Evolutionary conservation across 129 eudicot species (phyloP).

Genomic region (Silybum marianum): DNA sequence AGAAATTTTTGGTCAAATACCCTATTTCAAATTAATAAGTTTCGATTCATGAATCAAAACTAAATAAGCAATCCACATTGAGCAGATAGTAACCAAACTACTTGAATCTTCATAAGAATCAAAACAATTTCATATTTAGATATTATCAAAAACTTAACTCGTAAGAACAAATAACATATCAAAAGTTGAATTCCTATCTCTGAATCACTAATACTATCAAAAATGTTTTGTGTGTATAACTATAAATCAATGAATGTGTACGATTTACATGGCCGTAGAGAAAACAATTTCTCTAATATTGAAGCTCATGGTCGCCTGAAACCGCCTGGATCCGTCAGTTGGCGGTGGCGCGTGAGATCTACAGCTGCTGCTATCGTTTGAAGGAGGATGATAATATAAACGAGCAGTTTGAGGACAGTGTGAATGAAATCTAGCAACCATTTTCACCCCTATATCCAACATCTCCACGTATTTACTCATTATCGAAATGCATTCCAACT

Average conservation of each 20-base stretch:
- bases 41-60: too few relatives aligned
- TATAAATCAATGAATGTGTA: not conserved
- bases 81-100: too few relatives aligned
- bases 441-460: conserved; percentile 33
- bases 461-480: conserved; percentile 31
- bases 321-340: conserved; percentile 14
- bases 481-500: not conserved
- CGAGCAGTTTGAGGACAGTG: conserved; percentile 46
- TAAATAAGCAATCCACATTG: too few relatives aligned
- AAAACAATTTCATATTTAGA: too few relatives aligned
- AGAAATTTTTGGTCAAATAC: too few relatives aligned
- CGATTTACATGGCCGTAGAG: conserved; percentile 24
- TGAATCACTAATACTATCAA: too few relatives aligned
- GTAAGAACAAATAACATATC: too few relatives aligned
- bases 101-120: too few relatives aligned
- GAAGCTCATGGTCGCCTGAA: conserved; percentile 31
- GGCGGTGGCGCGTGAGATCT: conserved; percentile 23
- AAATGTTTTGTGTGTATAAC: too few relatives aligned
- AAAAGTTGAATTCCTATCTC: too few relatives aligned
- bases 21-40: too few relatives aligned
- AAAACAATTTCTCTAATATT: conserved; percentile 31
- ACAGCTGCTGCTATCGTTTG: not conserved
- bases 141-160: too few relatives aligned
- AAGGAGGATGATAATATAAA: conserved; percentile 40
- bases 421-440: conserved; percentile 39